Evolutionary conservation across 2,329 filamentous ascomycete species (phyloP), one percentile per base, ranked within the genome.

Genomic region (Cladosporium phlei): DNA sequence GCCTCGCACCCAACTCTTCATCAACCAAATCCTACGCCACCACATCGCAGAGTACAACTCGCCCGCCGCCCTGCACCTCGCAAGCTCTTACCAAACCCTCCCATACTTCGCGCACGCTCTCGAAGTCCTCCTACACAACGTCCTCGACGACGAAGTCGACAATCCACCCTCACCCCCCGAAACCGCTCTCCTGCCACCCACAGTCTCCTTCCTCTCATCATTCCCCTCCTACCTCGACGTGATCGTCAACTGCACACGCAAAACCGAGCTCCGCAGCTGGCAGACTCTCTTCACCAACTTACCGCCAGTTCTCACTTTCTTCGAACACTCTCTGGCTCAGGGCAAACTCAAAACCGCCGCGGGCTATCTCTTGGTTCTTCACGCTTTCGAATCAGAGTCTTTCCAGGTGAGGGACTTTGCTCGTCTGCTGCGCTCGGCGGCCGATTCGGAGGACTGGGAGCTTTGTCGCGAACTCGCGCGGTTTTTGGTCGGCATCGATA

Each of bases 201-300:
- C 76, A 2, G 61, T 78, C n/a, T 74, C 72, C 0, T 78, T 78
- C 54, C 63, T 78, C 14, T 74, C 71, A 6, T 72, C 69, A 1
- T 76, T 76, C 57, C 84, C 83, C 47, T 81, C 88, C 48, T 98
- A 96, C 61, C 81, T 97, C 12, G 91, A 97, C 59, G 93, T 97
- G 48, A 84, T 98, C 19, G 85, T 98, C 16, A 93, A 95, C 68
- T 98, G 93, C 68, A 96, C 93, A 1, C 85, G 93, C 46, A 98
- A 98, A 68, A 98, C 93, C 0, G 93, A 98, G 63, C 82, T 95
- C 6, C 82, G 91, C 29, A 95, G 88, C 47, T 98, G 93, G 93
- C 83, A 86, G 50, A 96, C 93, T 1, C 75, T 98, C 1, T 98
- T 98, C 65, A 82, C 83, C 4, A 89, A 96, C 59, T 75, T 98